A percentile compares a stretch with the other conserved stretches of the same genome.
Conservation (phyloP, 176 grass and related monocot genomes). For the Hordeum marinum region DNA sequence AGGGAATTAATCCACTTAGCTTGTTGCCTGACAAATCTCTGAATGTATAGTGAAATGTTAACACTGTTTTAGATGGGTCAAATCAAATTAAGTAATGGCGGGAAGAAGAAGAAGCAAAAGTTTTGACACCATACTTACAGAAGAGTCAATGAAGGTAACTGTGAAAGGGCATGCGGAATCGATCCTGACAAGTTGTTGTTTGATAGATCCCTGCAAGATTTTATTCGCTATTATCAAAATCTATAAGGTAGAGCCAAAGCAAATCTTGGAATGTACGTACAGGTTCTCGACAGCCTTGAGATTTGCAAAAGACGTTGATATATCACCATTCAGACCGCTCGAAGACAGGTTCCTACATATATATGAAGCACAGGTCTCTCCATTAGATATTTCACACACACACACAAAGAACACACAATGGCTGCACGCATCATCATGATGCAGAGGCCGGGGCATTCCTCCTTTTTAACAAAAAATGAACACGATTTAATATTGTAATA, state of each 20-base stretch:
- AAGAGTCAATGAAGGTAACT: slow-evolving; percentile 23
- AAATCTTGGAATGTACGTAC: slow-evolving; percentile 28
- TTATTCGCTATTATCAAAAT: no score
- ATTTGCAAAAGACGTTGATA: slow-evolving; percentile 37
- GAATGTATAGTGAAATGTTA: neutral
- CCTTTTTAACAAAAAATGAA: no score
- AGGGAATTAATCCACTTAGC: slow-evolving; percentile 39
- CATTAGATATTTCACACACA: no score
- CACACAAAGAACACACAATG: no score
- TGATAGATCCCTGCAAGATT: slow-evolving; percentile 46
- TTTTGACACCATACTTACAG: slow-evolving; percentile 38
- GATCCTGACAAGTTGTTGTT: slow-evolving; percentile 41
- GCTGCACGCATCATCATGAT: no score
- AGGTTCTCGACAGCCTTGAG: slow-evolving; percentile 31
- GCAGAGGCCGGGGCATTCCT: no score
- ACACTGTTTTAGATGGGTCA: no score
- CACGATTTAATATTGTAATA: no score
- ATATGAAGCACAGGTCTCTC: no score
- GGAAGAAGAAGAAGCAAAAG: no score
- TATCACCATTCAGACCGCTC: slow-evolving; percentile 38
- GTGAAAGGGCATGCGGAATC: slow-evolving; percentile 50
- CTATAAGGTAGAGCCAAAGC: no score
- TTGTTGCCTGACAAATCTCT: slow-evolving; percentile 57
- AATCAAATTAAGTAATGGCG: no score
- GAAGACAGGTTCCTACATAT: neutral